Base-by-base conservation (phyloP, 371 early-diverging fungal species). In the Rhizopus delemar region DNA sequence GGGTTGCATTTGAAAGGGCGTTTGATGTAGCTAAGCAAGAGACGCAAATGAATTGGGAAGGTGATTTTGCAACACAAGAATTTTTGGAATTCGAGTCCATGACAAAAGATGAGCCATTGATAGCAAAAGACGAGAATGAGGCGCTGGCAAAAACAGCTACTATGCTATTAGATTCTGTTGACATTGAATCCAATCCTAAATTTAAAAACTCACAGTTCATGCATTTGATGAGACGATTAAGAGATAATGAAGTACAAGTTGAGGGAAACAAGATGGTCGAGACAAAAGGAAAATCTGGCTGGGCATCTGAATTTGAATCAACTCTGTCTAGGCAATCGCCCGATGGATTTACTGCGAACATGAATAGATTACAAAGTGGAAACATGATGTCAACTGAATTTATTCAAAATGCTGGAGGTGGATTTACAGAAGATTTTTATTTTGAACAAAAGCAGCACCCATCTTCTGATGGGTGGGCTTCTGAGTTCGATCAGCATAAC, bases 191-290 rank as follows among this genome's bases (percentile, higher is more conserved):
- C 53, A 95, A 94, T 51, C 94, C 95, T 13, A 96, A 97, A 69
- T 93, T 98, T 66, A 90, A 90, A 63, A 81, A 89, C 48, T 95
- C 95, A 5, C 86, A 90, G 46, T 98, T 98, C 63, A 71, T 97
- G 81, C 80, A 82, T 16, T 82, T 97, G 66, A 95, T 98, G 94
- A 81, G 91, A 43, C 83, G 91, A 56, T 73, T 98, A 50, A 84
- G 93, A 67, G 93, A 98, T 70, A 84, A 88, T 29, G 88, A 95
- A 71, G 83, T 92, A 0, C 82, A 84, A 0, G 89, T 96, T 57
- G 90, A 90, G 64, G 93, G 91, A n/a, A 86, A 92, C 67, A 88
- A 91, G 66, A 75, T 95, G 41, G 92, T 94, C 35, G 77, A 80
- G 46, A 75, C 80, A 22, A 61, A 61, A 3, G 68, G 73, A 1